Conservation (phyloP, 2,329 filamentous ascomycete genomes). For the Fusarium cyanostomum region DNA sequence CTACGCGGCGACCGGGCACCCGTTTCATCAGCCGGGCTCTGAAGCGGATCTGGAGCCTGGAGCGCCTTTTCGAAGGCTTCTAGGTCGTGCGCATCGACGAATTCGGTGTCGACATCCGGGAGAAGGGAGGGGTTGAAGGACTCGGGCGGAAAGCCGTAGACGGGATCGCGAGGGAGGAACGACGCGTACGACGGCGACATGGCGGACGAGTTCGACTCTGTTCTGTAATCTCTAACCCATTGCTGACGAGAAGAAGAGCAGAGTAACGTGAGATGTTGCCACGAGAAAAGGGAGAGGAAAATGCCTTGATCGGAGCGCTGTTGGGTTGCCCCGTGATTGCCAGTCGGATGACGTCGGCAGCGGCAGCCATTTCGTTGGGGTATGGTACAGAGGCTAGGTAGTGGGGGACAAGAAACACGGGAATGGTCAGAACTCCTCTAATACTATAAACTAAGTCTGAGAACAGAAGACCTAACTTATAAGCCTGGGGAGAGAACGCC, state of each 20-base stretch:
- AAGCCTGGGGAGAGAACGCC: no score
- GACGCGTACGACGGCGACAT: slow-evolving; percentile 41
- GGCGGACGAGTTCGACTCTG: slow-evolving; percentile 13
- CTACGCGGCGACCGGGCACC: slow-evolving; percentile 55
- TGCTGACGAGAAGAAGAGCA: slow-evolving; percentile 2
- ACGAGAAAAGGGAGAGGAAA: slow-evolving; percentile 18
- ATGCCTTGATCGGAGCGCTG: slow-evolving; percentile 26
- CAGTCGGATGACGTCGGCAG: slow-evolving; percentile 43
- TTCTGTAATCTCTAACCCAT: slow-evolving; percentile 27
- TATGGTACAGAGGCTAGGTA: slow-evolving; percentile 30
- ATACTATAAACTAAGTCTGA: no score
- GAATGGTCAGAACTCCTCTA: no score
- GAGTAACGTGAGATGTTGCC: slow-evolving; percentile 1
- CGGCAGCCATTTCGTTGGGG: slow-evolving; percentile 42
- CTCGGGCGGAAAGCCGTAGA: slow-evolving; percentile 68
- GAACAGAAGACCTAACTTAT: no score
- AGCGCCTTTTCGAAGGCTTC: slow-evolving; percentile 83
- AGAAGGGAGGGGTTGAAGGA: slow-evolving; percentile 75
- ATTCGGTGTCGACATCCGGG: slow-evolving; percentile 83
- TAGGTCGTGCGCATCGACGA: slow-evolving; percentile 77
- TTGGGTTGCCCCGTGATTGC: slow-evolving; percentile 40
- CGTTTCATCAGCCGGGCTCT: slow-evolving; percentile 66
- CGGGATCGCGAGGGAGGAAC: slow-evolving; percentile 40
- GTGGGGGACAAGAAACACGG: no score
- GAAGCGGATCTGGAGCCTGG: slow-evolving; percentile 79